These are phyloP conservation scores for Verticillium longisporum DNA, from an alignment of 2,329 filamentous ascomycete genomes.

Conservation along the genomic window DNA sequence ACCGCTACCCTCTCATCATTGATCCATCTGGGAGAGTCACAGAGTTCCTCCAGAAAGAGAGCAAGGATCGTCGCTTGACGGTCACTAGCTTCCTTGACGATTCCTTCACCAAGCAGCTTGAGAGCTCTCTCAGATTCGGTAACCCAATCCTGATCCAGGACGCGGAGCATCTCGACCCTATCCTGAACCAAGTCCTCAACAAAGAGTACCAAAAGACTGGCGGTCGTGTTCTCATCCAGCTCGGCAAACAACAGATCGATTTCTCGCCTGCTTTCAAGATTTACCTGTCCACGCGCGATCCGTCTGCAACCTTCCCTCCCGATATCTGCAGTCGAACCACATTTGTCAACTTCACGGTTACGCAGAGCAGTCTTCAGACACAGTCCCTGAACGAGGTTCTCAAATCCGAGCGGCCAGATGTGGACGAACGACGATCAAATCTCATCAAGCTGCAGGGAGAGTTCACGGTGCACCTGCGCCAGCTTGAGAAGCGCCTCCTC, in stretches of 20 bases:
- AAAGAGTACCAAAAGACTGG: slow-evolving; percentile 99
- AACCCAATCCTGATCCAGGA: slow-evolving; percentile 99
- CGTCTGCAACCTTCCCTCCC: slow-evolving; percentile 89
- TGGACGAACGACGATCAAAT: slow-evolving; percentile 92
- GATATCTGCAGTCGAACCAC: slow-evolving; percentile 98
- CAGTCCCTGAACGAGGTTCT: slow-evolving; percentile 96
- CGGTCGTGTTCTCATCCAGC: slow-evolving; percentile 93
- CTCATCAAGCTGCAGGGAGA: slow-evolving; percentile 98
- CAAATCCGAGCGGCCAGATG: slow-evolving; percentile 94
- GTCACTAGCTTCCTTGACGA: slow-evolving; percentile 98
- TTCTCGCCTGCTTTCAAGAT: slow-evolving; percentile 96
- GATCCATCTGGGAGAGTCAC: slow-evolving; percentile 92
- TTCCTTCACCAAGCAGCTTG: slow-evolving; percentile 94
- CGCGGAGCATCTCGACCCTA: slow-evolving; percentile 92
- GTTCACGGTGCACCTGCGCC: slow-evolving; percentile 95
- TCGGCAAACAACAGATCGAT: slow-evolving; percentile 98
- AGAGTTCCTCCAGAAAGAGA: slow-evolving; percentile 92
- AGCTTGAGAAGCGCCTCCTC: slow-evolving; percentile 87
- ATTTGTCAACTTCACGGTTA: slow-evolving; percentile 99
- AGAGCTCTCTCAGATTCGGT: slow-evolving; percentile 93
- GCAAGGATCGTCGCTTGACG: slow-evolving; percentile 85
- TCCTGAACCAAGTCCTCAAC: slow-evolving; percentile 97
- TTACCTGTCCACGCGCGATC: slow-evolving; percentile 91
- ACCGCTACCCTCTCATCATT: slow-evolving; percentile 95
- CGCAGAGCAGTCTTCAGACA: slow-evolving; percentile 95